phyloP scores from a whole-genome alignment of 345 rosid species.

The Aethionema arabicum region DNA sequence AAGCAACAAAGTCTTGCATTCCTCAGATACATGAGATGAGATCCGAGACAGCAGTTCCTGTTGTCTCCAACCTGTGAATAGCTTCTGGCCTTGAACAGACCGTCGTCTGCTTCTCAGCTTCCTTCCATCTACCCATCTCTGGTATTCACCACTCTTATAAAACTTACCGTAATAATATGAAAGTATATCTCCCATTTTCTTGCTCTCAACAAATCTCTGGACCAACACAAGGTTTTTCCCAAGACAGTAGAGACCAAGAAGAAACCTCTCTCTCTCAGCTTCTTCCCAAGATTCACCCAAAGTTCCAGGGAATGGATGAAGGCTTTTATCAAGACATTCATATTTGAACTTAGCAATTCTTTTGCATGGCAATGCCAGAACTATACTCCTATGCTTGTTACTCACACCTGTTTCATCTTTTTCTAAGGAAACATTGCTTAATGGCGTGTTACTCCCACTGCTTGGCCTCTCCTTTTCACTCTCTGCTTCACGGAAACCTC shows the following conservation, averaged over 20 bases:
- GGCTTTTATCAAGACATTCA: slow-evolving; percentile 35
- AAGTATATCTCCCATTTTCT: slow-evolving; percentile 58
- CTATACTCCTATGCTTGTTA: slow-evolving; percentile 36
- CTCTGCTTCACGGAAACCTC: slow-evolving; percentile 39
- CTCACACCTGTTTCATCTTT: slow-evolving; percentile 16
- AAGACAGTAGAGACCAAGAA: slow-evolving; percentile 68
- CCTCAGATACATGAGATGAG: slow-evolving; percentile 47
- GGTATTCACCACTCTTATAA: slow-evolving; percentile 52
- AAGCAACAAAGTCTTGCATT: slow-evolving; percentile 43
- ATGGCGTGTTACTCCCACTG: background rate
- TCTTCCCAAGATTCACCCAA: slow-evolving; percentile 48
- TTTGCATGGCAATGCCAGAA: slow-evolving; percentile 35
- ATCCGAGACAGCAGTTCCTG: slow-evolving; percentile 62
- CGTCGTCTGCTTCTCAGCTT: slow-evolving; percentile 49
- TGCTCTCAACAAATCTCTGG: slow-evolving; percentile 55
- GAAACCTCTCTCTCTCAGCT: slow-evolving; percentile 51
- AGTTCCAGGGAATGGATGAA: slow-evolving; percentile 54
- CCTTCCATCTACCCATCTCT: slow-evolving; percentile 66
- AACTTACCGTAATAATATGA: slow-evolving; percentile 70
- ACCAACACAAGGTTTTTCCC: slow-evolving; percentile 63
- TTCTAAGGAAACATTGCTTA: background rate
- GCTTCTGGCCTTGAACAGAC: slow-evolving; percentile 52
- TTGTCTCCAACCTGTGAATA: slow-evolving; percentile 70
- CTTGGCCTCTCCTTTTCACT: slow-evolving; percentile 5
- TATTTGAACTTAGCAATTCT: slow-evolving; percentile 38